Base-by-base conservation (phyloP, 148 eudicot genomes). In the Rhododendron ferrugineum region DNA sequence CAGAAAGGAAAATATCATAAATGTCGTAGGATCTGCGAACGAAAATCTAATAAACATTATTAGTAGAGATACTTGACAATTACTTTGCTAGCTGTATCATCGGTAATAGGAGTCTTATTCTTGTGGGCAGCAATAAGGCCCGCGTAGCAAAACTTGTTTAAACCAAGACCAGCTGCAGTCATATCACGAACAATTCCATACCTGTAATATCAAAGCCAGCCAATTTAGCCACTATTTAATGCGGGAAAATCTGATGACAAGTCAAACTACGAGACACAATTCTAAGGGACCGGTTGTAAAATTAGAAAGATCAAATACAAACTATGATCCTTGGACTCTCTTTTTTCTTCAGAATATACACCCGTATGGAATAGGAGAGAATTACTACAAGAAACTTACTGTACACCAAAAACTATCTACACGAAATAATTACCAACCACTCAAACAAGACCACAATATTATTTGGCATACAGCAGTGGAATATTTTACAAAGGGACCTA, bases 101-200 rank as follows among this genome's bases (percentile, higher is more conserved):
- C 88, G 9, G 94, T 47, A 46, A 46, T 52, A 82, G 96, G 91
- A 28, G 14, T 87, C 92, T 88, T 92, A 78, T 96, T 96, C 92
- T 80, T 92, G 87, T 96, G 99, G 32, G 96, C 99, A 86, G 93
- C 84, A 88, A 96, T 95, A 86, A 95, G 94, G 76, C 98, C 99
- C 54, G 95, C 95, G 90, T 96, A 96, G 87, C 99, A 96, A 83
- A 88, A 96, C 85, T 93, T 95, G 91, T 96, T 96, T 88, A 96
- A 89, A 79, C 99, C 99, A 85, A 96, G 98, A 86, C 99, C 99
- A 88, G 96, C 96, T 28, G 98, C 94, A 82, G 95, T 96, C 99
- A 96, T 96, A 89, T 96, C 99, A 82, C 98, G 92, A 82, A 96
- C 97, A 89, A 96, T 95, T 52, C 96, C 96, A 88, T 91, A 88